Evolutionary conservation across 441 rosid genomes (phyloP), one percentile per base, ranked within the genome.

Genomic region (Breynia disticha): DNA sequence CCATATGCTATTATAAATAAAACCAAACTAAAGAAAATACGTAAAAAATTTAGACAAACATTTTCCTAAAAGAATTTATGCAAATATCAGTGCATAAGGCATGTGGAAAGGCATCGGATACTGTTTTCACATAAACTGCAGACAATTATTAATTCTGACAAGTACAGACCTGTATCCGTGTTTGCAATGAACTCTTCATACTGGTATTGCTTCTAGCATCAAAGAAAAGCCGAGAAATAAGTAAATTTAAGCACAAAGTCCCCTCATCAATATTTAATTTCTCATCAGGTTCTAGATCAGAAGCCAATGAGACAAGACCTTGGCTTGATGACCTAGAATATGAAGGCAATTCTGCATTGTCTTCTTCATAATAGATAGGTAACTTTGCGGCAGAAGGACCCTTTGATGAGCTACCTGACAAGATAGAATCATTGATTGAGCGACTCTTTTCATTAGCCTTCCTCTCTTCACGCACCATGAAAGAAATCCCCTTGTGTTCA

Each of bases 221-320:
- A 67, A 91, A 91, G 69, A 91, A 86, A 51, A 91, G 70, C 52
- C 98, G 79, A 15, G 96, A 80, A 57, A 91, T 73, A 54, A 91
- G 70, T 72, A 91, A 70, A 67, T 91, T 91, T 86, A 77, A 88
- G 52, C 83, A 80, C 19, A 80, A 74, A 45, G 90, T 86, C 78
- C 90, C 99, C 72, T 83, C 99, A 43, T 93, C 99, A 22, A 68
- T 21, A 48, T 56, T 62, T 18, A 74, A 61, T 67, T 70, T 88
- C 51, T 86, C 97, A 64, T 93, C 95, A 10, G 63, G 65, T 45
- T 79, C 88, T 44, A 64, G 60, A 57, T 88, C 96, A 28, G 96
- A 82, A 55, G 32, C 3, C 7, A 24, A 24, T 24, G 32, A 24
- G 32, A 53, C 53, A 57, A 54, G 67, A 48, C 78, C 71, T 46